A percentile compares a stretch with the other conserved stretches of the same genome.
Evolutionary conservation across 2,329 filamentous ascomycete species (phyloP).

Genomic region (Colletotrichum ledebouriae): DNA sequence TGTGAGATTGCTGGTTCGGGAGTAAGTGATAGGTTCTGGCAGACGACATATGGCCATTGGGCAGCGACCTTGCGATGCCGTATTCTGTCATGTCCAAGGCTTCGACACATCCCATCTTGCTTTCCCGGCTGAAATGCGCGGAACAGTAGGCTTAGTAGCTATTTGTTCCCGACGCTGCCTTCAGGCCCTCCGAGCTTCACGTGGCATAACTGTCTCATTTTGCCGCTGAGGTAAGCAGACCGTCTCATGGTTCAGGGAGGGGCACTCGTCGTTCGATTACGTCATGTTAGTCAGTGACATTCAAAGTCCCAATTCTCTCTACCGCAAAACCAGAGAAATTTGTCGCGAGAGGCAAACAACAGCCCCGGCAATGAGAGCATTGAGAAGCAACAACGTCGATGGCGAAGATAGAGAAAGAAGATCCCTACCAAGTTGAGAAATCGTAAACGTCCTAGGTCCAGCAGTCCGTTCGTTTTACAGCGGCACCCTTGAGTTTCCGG

Average conservation of each 20-base stretch:
- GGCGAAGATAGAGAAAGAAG: neutral
- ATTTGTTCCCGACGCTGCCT: neutral
- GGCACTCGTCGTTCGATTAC: constrained; percentile 23
- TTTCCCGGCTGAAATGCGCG: constrained; percentile 6
- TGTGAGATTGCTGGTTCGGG: constrained; percentile 7
- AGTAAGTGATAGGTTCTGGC: neutral
- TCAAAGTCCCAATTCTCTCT: neutral
- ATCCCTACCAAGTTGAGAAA: constrained; percentile 5
- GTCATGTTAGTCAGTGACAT: constrained; percentile 19
- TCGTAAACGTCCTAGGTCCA: constrained; percentile 3
- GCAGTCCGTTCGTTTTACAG: neutral
- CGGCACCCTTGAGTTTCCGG: constrained; percentile 1
- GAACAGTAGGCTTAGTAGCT: neutral
- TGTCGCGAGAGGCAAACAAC: neutral
- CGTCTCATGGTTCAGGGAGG: neutral
- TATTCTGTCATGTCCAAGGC: too few relatives aligned
- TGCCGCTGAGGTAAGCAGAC: constrained; percentile 32
- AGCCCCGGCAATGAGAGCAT: neutral
- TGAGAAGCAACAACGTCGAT: neutral
- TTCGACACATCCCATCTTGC: too few relatives aligned
- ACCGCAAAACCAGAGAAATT: neutral
- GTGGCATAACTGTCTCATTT: constrained; percentile 1
- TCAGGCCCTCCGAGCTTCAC: constrained; percentile 17
- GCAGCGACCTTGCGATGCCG: neutral
- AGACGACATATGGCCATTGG: neutral